Base-by-base conservation (phyloP, 2,329 filamentous ascomycete genomes). In the Clarireedia hainanense region DNA sequence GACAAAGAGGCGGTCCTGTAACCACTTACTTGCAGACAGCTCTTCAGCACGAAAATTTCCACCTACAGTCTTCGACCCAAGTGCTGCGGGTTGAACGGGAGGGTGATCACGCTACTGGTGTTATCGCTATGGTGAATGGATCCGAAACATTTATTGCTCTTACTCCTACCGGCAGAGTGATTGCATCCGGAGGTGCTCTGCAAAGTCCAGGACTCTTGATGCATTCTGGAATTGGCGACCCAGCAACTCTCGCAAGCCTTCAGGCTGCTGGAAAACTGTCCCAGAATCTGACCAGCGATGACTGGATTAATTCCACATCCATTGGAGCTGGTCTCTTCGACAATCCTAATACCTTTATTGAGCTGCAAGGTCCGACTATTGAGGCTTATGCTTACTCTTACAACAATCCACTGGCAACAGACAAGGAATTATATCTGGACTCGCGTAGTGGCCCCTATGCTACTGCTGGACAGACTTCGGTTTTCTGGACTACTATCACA, bases 321-420 rank as follows among this genome's bases (percentile, higher is more conserved):
- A 73, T 81, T 4, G 78, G 78, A 45, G 68, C 72, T 14, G 74
- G 74, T 36, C 73, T 80, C 27, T 81, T 79, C 59, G 78, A 80
- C 62, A 81, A 80, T 61, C 77, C 79, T 5, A 80, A 80, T 58
- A 80, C 77, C 1, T 78, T 76, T 58, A 76, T 80, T 64, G 74
- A 76, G 60, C 69, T 80, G 1, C 70, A 70, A 1, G 67, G 67
- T 3, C 70, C 74, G 1, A 59, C 66, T 2, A 65, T 81, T 48
- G 55, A 73, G n/a, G 76, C 77, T 0, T 80, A 77, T 64, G 67
- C 63, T 9, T 74, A 79, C 63, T 71, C 67, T 50, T 80, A 80
- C 66, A 64, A 70, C 40, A 63, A 73, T 45, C 76, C 77, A 0
- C 64, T 70, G 1, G 52, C 70, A 1, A 61, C 64, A 0, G 78